Conservation (phyloP, 441 rosid species). For the Dalechampia spathulata region DNA sequence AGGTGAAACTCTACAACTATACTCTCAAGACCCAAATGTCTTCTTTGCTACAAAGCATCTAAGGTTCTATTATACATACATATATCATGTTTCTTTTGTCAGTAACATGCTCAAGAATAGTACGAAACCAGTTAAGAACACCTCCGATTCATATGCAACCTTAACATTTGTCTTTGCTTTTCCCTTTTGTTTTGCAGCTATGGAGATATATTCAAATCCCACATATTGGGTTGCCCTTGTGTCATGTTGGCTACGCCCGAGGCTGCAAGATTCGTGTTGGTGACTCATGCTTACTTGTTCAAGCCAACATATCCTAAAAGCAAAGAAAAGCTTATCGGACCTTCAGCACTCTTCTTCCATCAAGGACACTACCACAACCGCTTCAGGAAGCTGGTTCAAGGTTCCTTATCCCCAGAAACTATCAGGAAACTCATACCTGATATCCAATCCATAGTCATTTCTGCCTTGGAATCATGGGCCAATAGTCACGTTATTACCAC, state of each 20-base stretch:
- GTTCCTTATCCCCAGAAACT: constrained; percentile 43
- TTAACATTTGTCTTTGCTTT: not conserved
- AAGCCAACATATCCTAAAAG: constrained; percentile 89
- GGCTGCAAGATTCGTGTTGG: constrained; percentile 76
- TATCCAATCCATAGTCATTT: constrained; percentile 45
- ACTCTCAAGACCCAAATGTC: no score
- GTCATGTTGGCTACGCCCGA: constrained; percentile 81
- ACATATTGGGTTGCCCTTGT: constrained; percentile 75
- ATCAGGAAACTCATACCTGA: constrained; percentile 51
- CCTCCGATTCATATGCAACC: no score
- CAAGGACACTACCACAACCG: constrained; percentile 65
- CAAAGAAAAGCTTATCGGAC: constrained; percentile 83
- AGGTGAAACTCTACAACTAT: no score
- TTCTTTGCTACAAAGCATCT: constrained; percentile 54
- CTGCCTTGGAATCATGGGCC: constrained; percentile 53
- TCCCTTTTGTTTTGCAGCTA: constrained; percentile 31
- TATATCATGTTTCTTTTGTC: no score
- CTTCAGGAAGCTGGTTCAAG: no score
- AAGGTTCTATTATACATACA: no score
- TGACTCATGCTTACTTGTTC: constrained; percentile 73
- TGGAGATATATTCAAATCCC: constrained; percentile 82
- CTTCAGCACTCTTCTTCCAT: constrained; percentile 76
- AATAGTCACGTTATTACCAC: constrained; percentile 37
- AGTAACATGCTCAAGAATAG: no score
- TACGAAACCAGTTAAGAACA: no score